Evolutionary conservation across 257 asterid genomes (phyloP).

Genomic region (Capsicum baccatum): DNA sequence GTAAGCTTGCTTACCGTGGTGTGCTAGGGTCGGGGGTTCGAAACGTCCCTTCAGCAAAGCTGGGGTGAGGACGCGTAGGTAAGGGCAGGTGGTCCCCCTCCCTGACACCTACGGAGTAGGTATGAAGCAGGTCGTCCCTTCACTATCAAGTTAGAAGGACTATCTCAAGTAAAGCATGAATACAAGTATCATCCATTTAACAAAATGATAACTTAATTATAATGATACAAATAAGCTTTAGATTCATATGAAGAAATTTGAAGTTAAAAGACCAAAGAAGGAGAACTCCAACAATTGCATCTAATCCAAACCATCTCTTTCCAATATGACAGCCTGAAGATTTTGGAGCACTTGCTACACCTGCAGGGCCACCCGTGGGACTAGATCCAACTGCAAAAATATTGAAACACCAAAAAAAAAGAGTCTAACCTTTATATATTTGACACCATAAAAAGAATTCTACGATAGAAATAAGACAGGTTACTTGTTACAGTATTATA

Average conservation of each 20-base stretch:
- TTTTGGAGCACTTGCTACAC: constrained; percentile 27
- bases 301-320: constrained; percentile 36
- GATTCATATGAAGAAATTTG: not conserved
- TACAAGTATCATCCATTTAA: constrained; percentile 16
- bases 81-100: too few relatives aligned
- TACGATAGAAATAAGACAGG: not conserved
- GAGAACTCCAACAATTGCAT: constrained; percentile 33
- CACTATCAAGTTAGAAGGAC: not conserved
- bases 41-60: too few relatives aligned
- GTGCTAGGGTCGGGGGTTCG: too few relatives aligned
- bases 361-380: constrained; percentile 35
- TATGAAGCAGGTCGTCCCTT: too few relatives aligned
- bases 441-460: not conserved
- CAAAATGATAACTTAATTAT: not conserved
- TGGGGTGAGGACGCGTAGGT: too few relatives aligned
- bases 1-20: too few relatives aligned
- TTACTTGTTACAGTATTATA: not conserved
- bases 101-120: too few relatives aligned
- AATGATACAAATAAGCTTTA: not conserved
- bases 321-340: constrained; percentile 32
- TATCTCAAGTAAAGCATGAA: not conserved
- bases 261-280: constrained; percentile 31
- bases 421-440: not conserved
- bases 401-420: not conserved
- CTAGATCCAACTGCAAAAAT: constrained; percentile 34